Evolutionary conservation across 164 flowering plant species (phyloP).

Genomic region (Saururus chinensis): DNA sequence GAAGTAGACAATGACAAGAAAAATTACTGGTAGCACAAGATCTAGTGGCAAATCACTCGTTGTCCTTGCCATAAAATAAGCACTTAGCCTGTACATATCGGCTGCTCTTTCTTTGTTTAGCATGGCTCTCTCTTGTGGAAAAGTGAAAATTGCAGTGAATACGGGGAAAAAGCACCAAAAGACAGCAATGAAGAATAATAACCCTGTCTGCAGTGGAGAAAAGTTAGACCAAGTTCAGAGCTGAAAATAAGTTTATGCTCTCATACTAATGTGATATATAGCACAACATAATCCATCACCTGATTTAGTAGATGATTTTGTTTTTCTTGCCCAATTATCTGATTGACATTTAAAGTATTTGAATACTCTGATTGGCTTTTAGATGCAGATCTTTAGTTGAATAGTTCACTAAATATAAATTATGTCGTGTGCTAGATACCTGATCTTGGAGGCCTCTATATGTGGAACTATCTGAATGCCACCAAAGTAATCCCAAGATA

Average conservation of each 20-base stretch:
- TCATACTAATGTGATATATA: too few relatives aligned
- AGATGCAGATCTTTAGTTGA: not conserved
- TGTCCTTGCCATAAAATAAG: slow-evolving; percentile 60
- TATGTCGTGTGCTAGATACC: not conserved
- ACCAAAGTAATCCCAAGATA: slow-evolving; percentile 31
- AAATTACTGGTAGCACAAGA: slow-evolving; percentile 47
- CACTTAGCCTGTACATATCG: slow-evolving; percentile 68
- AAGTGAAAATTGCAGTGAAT: slow-evolving; percentile 9
- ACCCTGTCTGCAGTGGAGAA: slow-evolving; percentile 1
- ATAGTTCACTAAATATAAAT: not conserved
- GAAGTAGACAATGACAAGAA: slow-evolving; percentile 56
- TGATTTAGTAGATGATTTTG: not conserved
- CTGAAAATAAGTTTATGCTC: too few relatives aligned
- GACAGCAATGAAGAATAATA: slow-evolving; percentile 6
- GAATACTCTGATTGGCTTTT: not conserved
- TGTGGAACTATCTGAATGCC: slow-evolving; percentile 20
- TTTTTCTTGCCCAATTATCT: not conserved
- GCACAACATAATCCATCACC: not conserved
- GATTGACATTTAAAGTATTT: not conserved
- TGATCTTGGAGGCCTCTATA: slow-evolving; percentile 10
- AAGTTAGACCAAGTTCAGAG: too few relatives aligned
- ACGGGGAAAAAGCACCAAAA: slow-evolving; percentile 11
- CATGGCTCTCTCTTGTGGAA: slow-evolving; percentile 41
- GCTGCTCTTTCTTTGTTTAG: slow-evolving; percentile 61
- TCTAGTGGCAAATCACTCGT: slow-evolving; percentile 72